phyloP scores from a whole-genome alignment of 2,329 filamentous ascomycete species.

The Pestalotiopsis sp. region DNA sequence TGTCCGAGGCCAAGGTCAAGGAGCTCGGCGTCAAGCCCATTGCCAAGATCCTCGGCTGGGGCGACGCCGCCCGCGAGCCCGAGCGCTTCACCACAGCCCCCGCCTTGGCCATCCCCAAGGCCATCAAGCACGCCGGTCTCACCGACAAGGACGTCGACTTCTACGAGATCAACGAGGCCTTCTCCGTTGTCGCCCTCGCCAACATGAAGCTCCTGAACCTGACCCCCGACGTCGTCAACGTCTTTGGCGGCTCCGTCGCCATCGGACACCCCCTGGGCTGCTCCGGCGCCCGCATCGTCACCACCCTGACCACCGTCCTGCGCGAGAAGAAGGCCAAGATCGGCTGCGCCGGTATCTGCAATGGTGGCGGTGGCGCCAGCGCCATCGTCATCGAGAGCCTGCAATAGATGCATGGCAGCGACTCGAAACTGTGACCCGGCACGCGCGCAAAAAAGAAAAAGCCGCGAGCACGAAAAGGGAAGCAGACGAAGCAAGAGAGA shows the following conservation, averaged over 20 bases:
- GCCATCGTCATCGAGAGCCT: constrained; percentile 86
- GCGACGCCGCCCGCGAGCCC: constrained; percentile 87
- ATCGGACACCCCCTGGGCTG: constrained; percentile 94
- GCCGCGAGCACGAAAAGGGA: background rate
- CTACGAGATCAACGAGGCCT: constrained; percentile 99
- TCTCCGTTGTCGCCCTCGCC: constrained; percentile 92
- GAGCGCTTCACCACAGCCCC: constrained; percentile 96
- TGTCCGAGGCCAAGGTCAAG: constrained; percentile 92
- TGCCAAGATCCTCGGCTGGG: constrained; percentile 97
- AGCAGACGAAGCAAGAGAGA: background rate
- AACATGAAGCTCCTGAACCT: constrained; percentile 92
- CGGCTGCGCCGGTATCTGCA: constrained; percentile 94
- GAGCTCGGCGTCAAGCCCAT: constrained; percentile 88
- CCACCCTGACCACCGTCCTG: constrained; percentile 86
- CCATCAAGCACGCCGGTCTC: constrained; percentile 90
- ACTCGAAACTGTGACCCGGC: background rate
- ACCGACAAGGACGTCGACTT: constrained; percentile 79
- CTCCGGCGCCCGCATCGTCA: constrained; percentile 90
- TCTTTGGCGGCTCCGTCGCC: constrained; percentile 93
- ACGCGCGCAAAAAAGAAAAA: background rate
- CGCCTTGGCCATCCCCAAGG: constrained; percentile 93
- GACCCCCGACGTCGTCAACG: constrained; percentile 84
- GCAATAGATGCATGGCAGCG: constrained; percentile 41
- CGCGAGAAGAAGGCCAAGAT: constrained; percentile 92
- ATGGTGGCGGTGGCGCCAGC: constrained; percentile 93